These are phyloP conservation scores for Acer saccharum DNA, from an alignment of 345 rosid species.

Conservation along the genomic window DNA sequence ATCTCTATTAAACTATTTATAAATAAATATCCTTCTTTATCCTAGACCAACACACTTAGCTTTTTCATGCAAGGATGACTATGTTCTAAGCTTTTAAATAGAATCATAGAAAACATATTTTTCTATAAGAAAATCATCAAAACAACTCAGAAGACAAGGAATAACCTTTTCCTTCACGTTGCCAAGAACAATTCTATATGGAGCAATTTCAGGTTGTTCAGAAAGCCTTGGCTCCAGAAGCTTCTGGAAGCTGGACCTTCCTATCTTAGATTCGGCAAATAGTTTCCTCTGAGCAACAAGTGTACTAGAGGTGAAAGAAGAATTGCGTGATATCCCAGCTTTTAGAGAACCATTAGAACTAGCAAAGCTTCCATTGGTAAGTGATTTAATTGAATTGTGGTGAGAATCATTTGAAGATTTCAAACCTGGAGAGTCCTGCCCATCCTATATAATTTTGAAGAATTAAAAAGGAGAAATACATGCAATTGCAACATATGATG, in stretches of 20 bases:
- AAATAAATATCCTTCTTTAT: neutral
- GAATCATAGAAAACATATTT: neutral
- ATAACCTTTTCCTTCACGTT: conserved; percentile 90
- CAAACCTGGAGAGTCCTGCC: conserved; percentile 33
- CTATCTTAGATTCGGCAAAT: conserved; percentile 76
- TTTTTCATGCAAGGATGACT: neutral
- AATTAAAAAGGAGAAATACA: conserved; percentile 2
- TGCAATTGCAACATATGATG: conserved; percentile 16
- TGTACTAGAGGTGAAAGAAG: conserved; percentile 49
- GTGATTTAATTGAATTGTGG: conserved; percentile 28
- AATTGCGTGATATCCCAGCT: conserved; percentile 43
- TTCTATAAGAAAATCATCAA: neutral
- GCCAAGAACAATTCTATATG: conserved; percentile 93
- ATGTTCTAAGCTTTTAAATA: neutral
- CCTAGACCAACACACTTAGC: neutral
- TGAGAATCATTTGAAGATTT: conserved; percentile 34
- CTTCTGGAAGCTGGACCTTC: conserved; percentile 90
- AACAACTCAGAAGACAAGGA: conserved; percentile 5
- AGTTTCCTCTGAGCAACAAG: conserved; percentile 74
- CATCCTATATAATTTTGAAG: conserved; percentile 33
- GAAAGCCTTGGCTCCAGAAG: conserved; percentile 92
- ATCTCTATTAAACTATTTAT: neutral
- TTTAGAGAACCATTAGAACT: conserved; percentile 41
- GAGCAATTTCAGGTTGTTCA: conserved; percentile 80
- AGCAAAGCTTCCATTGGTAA: conserved; percentile 44